A percentile compares a stretch with the other conserved stretches of the same genome.
phyloP scores from a whole-genome alignment of 139 green algal species.

The Dunaliella primolecta region DNA sequence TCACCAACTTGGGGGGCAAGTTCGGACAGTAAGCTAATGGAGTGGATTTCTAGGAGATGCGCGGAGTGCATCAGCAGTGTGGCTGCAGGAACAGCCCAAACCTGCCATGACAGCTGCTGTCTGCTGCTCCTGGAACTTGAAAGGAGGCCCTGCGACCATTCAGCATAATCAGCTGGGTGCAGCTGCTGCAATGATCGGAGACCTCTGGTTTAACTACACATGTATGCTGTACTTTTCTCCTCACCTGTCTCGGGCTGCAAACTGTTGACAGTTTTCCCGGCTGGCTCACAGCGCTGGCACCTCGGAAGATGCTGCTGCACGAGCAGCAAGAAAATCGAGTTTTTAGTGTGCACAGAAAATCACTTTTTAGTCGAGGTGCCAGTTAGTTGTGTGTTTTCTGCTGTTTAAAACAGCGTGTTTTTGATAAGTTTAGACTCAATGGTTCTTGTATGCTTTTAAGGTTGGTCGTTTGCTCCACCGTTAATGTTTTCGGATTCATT shows the following conservation, averaged over 20 bases:
- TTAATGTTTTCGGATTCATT: background rate
- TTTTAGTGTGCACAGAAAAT: background rate
- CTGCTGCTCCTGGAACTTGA: background rate
- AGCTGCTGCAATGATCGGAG: background rate
- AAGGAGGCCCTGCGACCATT: background rate
- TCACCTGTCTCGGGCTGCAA: too few species aligned
- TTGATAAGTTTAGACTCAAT: too few species aligned
- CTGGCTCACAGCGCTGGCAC: background rate
- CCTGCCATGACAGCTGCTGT: background rate
- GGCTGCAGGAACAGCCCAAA: background rate
- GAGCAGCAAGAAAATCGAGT: background rate
- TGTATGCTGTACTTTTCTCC: background rate
- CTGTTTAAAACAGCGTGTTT: background rate
- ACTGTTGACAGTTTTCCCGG: too few species aligned
- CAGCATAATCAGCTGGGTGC: background rate
- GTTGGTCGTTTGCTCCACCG: too few species aligned
- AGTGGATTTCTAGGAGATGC: background rate
- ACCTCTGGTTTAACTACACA: too few species aligned
- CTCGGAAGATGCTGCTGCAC: background rate
- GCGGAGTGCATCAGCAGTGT: background rate
- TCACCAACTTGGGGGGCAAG: constrained; percentile 77
- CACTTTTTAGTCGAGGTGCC: too few species aligned
- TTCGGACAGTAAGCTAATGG: background rate
- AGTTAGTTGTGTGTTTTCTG: background rate
- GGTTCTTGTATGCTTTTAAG: too few species aligned